Base-by-base conservation (phyloP, 805 yeast genomes). In the Candida easanensis region DNA sequence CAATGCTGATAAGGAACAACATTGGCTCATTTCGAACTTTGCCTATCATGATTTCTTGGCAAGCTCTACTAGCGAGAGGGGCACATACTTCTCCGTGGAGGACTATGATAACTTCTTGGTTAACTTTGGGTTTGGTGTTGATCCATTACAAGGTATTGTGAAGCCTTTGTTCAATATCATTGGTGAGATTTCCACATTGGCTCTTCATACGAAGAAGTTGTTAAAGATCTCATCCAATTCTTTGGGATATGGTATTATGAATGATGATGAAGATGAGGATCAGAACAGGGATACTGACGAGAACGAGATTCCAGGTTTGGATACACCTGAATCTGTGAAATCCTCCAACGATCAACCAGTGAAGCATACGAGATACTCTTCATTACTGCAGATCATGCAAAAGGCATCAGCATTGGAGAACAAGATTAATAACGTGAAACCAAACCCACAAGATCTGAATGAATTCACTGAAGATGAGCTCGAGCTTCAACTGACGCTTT, bases 21-120 rank as follows among this genome's bases (percentile, higher is more conserved):
- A 82, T 48, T 86, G 90, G 84, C 67, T 86, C 39, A 77, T 84
- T 17, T 78, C 88, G 8, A 85, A 82, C 61, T 87, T 83, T 63
- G 88, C 88, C 1, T 87, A 86, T 58, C 93, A 86, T 60, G 95
- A 86, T 58, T 73, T 87, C 25, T 68, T 84, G 49, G 78, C 90
- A 1, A 74, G 82, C 36, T 75, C 84, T 10, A 70, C 76, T 1
- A 68, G 74, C 41, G 77, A 79, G 31, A 64, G 86, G 34, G 82
- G 83, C 2, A 74, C 88, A 1, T 81, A 82, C 51, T 84, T 87
- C 58, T 74, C 82, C 0, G 65, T 78, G 18, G 68, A 70, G 17
- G 82, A 80, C 35, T 85, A 85, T 61, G 77, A 79, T 32, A 62
- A 67, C 32, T 53, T 55, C 20, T 41, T 55, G 34, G 52, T 52